These are phyloP conservation scores for Kazachstania kunashirensis DNA, from an alignment of 805 yeast genomes.

Conservation along the genomic window DNA sequence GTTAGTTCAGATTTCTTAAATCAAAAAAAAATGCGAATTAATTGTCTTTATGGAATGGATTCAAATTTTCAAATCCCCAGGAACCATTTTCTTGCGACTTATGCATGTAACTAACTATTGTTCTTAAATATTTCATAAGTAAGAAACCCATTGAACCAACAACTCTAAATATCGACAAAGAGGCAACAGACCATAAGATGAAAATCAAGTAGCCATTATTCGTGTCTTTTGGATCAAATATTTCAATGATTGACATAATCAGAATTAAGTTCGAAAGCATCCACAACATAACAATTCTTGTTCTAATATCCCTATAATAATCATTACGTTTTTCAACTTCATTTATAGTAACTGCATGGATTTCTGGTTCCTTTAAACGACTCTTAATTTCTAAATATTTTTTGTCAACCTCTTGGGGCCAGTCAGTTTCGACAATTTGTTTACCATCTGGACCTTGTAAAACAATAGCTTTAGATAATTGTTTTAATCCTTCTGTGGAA, in stretches of 20 bases:
- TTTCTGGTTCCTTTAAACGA: slow-evolving; percentile 29
- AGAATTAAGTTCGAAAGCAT: slow-evolving; percentile 70
- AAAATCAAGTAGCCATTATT: slow-evolving; percentile 71
- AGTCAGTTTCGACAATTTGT: slow-evolving; percentile 57
- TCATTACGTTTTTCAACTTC: slow-evolving; percentile 46
- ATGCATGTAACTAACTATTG: slow-evolving; percentile 32
- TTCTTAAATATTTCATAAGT: slow-evolving; percentile 32
- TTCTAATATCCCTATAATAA: slow-evolving; percentile 88
- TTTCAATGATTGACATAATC: slow-evolving; percentile 80
- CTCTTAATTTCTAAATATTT: slow-evolving; percentile 30
- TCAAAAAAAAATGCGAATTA: neutral
- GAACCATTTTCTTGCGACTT: slow-evolving; percentile 32
- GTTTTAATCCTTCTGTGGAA: slow-evolving; percentile 62
- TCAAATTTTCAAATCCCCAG: slow-evolving; percentile 5
- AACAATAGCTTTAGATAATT: slow-evolving; percentile 72
- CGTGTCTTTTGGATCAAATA: slow-evolving; percentile 56
- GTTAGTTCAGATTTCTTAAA: too few relatives aligned
- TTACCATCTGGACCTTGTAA: slow-evolving; percentile 73
- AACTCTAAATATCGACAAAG: slow-evolving; percentile 71
- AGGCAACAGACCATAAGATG: slow-evolving; percentile 89
- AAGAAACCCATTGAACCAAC: slow-evolving; percentile 70
- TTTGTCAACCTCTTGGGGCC: slow-evolving; percentile 34
- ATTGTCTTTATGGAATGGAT: slow-evolving; percentile 5
- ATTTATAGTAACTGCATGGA: slow-evolving; percentile 22
- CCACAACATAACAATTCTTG: slow-evolving; percentile 95